These are phyloP conservation scores for Eucalyptus shirleyi DNA, from an alignment of 345 rosid genomes.

Conservation along the genomic window DNA sequence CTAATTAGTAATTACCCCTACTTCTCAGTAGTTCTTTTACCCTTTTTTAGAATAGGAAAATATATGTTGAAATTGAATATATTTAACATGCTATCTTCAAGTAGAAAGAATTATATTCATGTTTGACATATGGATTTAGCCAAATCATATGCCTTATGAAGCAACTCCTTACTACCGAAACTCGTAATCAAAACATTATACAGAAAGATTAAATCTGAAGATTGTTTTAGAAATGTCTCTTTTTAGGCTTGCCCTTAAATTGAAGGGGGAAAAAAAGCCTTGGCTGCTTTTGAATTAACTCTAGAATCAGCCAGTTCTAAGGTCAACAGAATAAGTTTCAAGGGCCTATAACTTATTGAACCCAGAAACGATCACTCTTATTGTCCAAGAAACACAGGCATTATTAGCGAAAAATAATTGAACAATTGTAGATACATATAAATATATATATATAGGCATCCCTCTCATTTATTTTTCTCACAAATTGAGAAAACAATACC, in stretches of 20 bases:
- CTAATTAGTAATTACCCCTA: background rate
- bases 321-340: background rate
- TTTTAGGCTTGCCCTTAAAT: background rate
- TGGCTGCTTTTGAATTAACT: background rate
- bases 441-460: background rate
- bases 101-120: background rate
- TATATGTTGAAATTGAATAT: background rate
- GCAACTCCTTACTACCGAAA: background rate
- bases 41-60: background rate
- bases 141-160: background rate
- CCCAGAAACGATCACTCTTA: background rate
- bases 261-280: background rate
- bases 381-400: background rate
- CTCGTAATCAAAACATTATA: background rate
- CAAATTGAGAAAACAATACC: background rate
- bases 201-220: background rate
- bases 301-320: background rate
- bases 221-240: background rate
- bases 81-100: background rate
- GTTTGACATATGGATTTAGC: background rate
- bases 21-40: background rate
- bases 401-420: background rate
- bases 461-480: background rate
- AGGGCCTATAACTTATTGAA: background rate
- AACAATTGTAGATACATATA: background rate